Conservation (phyloP, 192 early-diverging fungal genomes). For the Thamnidium elegans region DNA sequence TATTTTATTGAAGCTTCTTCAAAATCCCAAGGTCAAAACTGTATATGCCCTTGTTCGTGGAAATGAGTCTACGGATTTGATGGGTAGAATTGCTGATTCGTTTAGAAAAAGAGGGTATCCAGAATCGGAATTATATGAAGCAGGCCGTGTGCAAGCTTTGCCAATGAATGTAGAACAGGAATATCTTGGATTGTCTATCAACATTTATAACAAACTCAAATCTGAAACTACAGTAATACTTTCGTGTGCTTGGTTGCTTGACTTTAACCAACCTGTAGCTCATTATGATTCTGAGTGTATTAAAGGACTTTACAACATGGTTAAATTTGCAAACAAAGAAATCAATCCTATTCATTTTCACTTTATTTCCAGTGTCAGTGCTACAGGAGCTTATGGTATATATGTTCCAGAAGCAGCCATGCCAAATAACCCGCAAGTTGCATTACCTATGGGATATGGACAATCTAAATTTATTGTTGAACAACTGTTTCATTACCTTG, state of each 20-base stretch:
- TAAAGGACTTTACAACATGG: slow-evolving; percentile 24
- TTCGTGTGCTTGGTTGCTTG: slow-evolving; percentile 35
- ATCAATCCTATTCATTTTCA: slow-evolving; percentile 26
- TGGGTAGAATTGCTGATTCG: slow-evolving; percentile 13
- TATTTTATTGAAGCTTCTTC: slow-evolving; percentile 21
- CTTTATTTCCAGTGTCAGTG: slow-evolving; percentile 33
- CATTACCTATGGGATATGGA: slow-evolving; percentile 34
- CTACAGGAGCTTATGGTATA: slow-evolving; percentile 7
- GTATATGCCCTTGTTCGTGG: slow-evolving; percentile 35
- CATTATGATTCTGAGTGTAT: slow-evolving; percentile 33
- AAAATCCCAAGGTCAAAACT: slow-evolving; percentile 14
- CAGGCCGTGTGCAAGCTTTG: slow-evolving; percentile 12
- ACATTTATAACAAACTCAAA: slow-evolving; percentile 21
- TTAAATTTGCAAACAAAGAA: slow-evolving; percentile 22
- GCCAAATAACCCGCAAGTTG: slow-evolving; percentile 21
- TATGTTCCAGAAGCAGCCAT: slow-evolving; percentile 12
- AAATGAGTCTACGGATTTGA: neutral
- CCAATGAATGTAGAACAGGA: slow-evolving; percentile 25
- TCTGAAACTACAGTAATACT: slow-evolving; percentile 29
- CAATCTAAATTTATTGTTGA: slow-evolving; percentile 36
- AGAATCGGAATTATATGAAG: slow-evolving; percentile 1
- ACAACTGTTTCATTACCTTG: slow-evolving; percentile 19
- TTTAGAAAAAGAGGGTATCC: slow-evolving; percentile 25
- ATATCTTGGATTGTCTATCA: slow-evolving; percentile 21
- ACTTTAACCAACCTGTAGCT: slow-evolving; percentile 34